A percentile compares a stretch with the other conserved stretches of the same genome.
phyloP scores from a whole-genome alignment of 768 basidiomycete genomes.

The Leccinum imitatum region DNA sequence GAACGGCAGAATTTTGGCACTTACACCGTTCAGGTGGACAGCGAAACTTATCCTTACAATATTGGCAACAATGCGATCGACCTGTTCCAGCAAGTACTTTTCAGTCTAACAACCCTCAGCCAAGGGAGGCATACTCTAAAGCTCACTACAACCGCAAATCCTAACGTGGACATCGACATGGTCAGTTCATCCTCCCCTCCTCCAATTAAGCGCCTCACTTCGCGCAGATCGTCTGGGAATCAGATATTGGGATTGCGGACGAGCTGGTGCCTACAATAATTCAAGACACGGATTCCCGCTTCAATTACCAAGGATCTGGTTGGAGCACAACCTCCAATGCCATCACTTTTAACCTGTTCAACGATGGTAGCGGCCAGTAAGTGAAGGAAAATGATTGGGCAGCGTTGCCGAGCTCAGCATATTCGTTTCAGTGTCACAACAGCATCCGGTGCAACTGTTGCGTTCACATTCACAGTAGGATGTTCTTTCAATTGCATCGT shows the following conservation, averaged over 20 bases:
- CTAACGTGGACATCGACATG: slow-evolving; percentile 48
- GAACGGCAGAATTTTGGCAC: too few species aligned
- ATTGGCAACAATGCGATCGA: slow-evolving; percentile 25
- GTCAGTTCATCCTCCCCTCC: slow-evolving; percentile 16
- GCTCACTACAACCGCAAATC: slow-evolving; percentile 33
- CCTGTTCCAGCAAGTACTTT: slow-evolving; percentile 44
- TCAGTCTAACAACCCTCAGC: slow-evolving; percentile 32
- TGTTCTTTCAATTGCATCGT: neutral
- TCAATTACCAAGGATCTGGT: slow-evolving; percentile 37
- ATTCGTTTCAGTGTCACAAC: slow-evolving; percentile 34
- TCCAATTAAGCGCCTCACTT: neutral
- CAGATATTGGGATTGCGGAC: slow-evolving; percentile 20
- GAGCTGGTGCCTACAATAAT: slow-evolving; percentile 20
- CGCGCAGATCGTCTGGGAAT: slow-evolving; percentile 32
- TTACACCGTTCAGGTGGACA: slow-evolving; percentile 40
- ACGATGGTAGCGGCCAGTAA: slow-evolving; percentile 45
- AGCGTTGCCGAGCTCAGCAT: neutral
- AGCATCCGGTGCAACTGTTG: slow-evolving; percentile 34
- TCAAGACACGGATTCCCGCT: slow-evolving; percentile 40
- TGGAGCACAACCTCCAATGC: slow-evolving; percentile 36
- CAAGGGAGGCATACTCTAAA: slow-evolving; percentile 38
- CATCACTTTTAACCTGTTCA: slow-evolving; percentile 38
- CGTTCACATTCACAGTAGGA: slow-evolving; percentile 41
- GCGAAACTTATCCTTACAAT: slow-evolving; percentile 26
- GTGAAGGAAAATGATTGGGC: neutral